Conservation (phyloP, 768 basidiomycete genomes). For the Trametes villosa region DNA sequence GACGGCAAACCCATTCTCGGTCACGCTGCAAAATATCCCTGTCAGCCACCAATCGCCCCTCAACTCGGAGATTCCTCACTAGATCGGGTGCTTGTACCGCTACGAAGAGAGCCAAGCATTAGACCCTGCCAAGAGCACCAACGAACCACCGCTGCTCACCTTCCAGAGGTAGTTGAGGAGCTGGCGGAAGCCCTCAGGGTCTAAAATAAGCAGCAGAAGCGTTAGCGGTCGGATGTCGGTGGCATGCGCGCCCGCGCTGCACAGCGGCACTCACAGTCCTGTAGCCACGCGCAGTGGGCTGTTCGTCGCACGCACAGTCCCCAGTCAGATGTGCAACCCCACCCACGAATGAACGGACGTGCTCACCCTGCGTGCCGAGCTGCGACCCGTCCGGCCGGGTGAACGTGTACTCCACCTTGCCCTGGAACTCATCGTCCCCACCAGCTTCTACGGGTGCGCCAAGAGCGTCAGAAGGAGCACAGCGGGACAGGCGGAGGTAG, state of each 20-base stretch:
- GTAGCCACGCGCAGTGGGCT: slow-evolving; percentile 70
- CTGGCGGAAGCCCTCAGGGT: slow-evolving; percentile 71
- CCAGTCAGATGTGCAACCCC: background rate
- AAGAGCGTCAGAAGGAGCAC: background rate
- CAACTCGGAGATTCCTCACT: slow-evolving; percentile 40
- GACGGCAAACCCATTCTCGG: slow-evolving; percentile 75
- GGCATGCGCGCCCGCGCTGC: background rate
- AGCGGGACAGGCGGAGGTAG: background rate
- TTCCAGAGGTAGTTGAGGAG: slow-evolving; percentile 74
- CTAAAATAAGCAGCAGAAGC: slow-evolving; percentile 28
- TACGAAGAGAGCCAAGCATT: no score
- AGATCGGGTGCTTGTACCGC: slow-evolving; percentile 58
- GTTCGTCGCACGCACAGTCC: background rate
- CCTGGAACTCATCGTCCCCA: slow-evolving; percentile 73
- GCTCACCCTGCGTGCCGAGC: slow-evolving; percentile 65
- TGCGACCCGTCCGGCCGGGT: slow-evolving; percentile 68
- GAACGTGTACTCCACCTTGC: slow-evolving; percentile 67
- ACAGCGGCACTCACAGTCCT: slow-evolving; percentile 53
- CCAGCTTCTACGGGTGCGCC: slow-evolving; percentile 51
- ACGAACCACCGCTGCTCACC: slow-evolving; percentile 38
- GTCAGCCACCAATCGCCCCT: background rate
- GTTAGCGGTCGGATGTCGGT: slow-evolving; percentile 21
- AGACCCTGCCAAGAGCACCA: background rate
- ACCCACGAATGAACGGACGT: background rate
- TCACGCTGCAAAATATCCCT: slow-evolving; percentile 49